phyloP scores from a whole-genome alignment of 345 rosid genomes.

The Aquilaria sinensis region DNA sequence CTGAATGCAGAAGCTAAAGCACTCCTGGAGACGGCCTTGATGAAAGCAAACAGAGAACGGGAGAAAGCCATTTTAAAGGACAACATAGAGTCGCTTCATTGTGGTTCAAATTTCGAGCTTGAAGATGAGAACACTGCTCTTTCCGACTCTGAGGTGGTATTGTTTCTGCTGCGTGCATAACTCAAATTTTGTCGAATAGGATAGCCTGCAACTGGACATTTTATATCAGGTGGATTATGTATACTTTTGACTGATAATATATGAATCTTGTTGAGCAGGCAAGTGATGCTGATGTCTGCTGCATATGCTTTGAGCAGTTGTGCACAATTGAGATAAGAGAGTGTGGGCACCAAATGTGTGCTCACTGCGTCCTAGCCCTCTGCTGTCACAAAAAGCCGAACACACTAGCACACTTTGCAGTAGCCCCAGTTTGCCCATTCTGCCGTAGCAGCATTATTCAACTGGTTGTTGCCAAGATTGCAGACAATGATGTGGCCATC shows the following conservation, averaged over 20 bases:
- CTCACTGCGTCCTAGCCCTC: slow-evolving; percentile 25
- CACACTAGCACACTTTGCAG: slow-evolving; percentile 8
- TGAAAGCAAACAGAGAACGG: slow-evolving; percentile 62
- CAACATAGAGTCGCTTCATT: slow-evolving; percentile 18
- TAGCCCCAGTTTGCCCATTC: slow-evolving; percentile 24
- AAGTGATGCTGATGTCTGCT: slow-evolving; percentile 19
- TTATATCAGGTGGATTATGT: background rate
- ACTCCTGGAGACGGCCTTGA: slow-evolving; percentile 71
- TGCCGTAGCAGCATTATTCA: slow-evolving; percentile 21
- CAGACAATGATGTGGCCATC: slow-evolving; percentile 16
- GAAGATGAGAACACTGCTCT: slow-evolving; percentile 16
- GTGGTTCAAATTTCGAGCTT: slow-evolving; percentile 27
- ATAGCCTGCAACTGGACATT: background rate
- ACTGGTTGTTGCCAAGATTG: slow-evolving; percentile 13
- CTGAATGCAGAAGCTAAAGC: slow-evolving; percentile 80
- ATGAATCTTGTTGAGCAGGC: slow-evolving; percentile 13
- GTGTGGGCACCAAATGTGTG: slow-evolving; percentile 30
- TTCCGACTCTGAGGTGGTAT: slow-evolving; percentile 27
- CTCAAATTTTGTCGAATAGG: background rate
- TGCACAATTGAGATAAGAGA: slow-evolving; percentile 27
- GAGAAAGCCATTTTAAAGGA: slow-evolving; percentile 38
- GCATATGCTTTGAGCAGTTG: slow-evolving; percentile 31
- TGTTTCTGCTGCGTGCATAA: background rate
- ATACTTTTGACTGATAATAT: background rate
- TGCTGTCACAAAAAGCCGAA: slow-evolving; percentile 32